Conservation (phyloP, 2,329 filamentous ascomycete species). For the Nemania abortiva region DNA sequence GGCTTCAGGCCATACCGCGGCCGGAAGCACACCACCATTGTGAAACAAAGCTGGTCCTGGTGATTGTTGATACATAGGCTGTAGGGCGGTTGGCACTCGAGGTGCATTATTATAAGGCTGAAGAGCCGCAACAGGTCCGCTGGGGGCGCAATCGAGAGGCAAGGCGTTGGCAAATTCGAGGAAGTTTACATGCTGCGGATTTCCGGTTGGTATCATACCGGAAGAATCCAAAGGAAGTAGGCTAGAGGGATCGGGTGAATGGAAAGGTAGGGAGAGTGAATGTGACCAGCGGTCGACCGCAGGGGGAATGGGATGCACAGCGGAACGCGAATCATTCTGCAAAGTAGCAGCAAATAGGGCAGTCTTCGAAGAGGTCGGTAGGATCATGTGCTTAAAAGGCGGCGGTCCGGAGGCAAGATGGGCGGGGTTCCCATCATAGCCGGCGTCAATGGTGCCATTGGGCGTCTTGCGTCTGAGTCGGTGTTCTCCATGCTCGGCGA, state of each 20-base stretch:
- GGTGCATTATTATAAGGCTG: slow-evolving; percentile 48
- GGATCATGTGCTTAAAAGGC: slow-evolving; percentile 83
- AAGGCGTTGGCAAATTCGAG: slow-evolving; percentile 41
- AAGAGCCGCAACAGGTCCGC: slow-evolving; percentile 43
- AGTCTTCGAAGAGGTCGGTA: slow-evolving; percentile 66
- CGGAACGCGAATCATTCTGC: slow-evolving; percentile 43
- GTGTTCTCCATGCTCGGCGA: slow-evolving; percentile 69
- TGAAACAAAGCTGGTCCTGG: slow-evolving; percentile 57
- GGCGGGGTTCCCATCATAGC: slow-evolving; percentile 86
- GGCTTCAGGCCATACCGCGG: slow-evolving; percentile 55
- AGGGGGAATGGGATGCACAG: slow-evolving; percentile 37
- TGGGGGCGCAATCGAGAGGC: slow-evolving; percentile 48
- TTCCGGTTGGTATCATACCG: slow-evolving; percentile 34
- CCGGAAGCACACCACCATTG: slow-evolving; percentile 54
- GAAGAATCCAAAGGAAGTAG: slow-evolving; percentile 40
- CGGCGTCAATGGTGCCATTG: slow-evolving; percentile 90
- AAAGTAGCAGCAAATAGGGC: slow-evolving; percentile 50
- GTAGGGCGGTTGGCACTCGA: slow-evolving; percentile 50
- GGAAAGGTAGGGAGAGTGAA: slow-evolving; percentile 33
- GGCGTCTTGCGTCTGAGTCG: slow-evolving; percentile 92
- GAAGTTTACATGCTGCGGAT: slow-evolving; percentile 41
- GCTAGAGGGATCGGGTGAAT: slow-evolving; percentile 37
- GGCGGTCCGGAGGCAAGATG: slow-evolving; percentile 80
- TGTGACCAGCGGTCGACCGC: slow-evolving; percentile 45
- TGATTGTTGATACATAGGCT: slow-evolving; percentile 53